phyloP scores from a whole-genome alignment of 805 yeast genomes.

The Candida methanosorbosa region DNA sequence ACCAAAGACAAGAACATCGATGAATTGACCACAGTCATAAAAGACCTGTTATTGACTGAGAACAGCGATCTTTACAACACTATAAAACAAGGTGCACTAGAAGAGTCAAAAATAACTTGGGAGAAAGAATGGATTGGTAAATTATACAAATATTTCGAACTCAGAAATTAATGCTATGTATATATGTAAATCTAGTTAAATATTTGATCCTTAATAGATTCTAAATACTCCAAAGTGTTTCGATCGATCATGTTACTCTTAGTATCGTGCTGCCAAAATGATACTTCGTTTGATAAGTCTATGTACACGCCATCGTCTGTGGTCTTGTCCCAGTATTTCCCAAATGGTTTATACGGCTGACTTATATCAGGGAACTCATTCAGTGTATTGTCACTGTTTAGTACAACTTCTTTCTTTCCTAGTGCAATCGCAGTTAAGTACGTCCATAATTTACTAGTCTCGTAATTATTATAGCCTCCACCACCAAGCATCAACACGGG shows the following conservation, averaged over 20 bases:
- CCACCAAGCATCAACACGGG: constrained; percentile 58
- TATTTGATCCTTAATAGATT: constrained; percentile 1
- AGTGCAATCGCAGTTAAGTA: constrained; percentile 25
- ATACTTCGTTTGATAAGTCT: neutral
- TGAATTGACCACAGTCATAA: constrained; percentile 21
- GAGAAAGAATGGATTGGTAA: constrained; percentile 58
- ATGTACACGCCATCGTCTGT: neutral
- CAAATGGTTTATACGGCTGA: constrained; percentile 8
- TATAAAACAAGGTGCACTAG: constrained; percentile 60
- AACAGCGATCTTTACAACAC: constrained; percentile 20
- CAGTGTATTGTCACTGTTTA: constrained; percentile 20
- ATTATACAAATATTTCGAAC: constrained; percentile 23
- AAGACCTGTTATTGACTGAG: constrained; percentile 21
- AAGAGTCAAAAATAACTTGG: constrained; percentile 71
- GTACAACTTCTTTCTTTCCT: constrained; percentile 9
- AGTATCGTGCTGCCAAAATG: constrained; percentile 18
- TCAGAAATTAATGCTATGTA: neutral
- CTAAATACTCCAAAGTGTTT: constrained; percentile 23
- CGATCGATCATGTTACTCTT: constrained; percentile 23
- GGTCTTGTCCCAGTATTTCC: constrained; percentile 3
- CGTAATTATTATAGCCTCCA: constrained; percentile 63
- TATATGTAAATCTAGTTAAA: neutral
- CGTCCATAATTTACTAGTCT: constrained; percentile 57
- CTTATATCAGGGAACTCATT: constrained; percentile 43
- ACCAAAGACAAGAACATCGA: no score